Percentiles rank a stretch among this genome's conserved stretches.
These are phyloP conservation scores for Entelexis sorbosivorans DNA, from an alignment of 1,139 yeast genomes.

Conservation along the genomic window DNA sequence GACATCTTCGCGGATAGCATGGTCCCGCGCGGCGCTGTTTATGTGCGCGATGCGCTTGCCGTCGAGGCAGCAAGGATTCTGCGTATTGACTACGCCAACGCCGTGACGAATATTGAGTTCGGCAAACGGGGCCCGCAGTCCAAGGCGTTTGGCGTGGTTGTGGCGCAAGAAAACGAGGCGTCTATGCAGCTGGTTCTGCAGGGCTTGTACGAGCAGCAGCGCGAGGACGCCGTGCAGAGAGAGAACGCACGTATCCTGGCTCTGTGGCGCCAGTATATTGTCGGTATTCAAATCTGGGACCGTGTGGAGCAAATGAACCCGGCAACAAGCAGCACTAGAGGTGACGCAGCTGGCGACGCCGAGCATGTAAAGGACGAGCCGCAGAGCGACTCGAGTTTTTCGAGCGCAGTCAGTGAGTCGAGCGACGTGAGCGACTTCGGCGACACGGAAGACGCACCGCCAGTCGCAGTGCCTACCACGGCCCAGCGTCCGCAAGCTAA, in stretches of 20 bases:
- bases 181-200: slow-evolving; percentile 52
- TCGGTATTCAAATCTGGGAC: slow-evolving; percentile 60
- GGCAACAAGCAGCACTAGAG: slow-evolving; percentile 8
- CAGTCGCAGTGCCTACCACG: too few relatives aligned
- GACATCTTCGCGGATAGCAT: slow-evolving; percentile 66
- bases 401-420: slow-evolving; percentile 3
- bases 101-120: slow-evolving; percentile 80
- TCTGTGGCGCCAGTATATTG: slow-evolving; percentile 63
- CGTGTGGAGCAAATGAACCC: slow-evolving; percentile 43
- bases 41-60: slow-evolving; percentile 45
- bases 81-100: slow-evolving; percentile 72
- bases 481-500: too few relatives aligned
- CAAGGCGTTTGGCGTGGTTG: slow-evolving; percentile 63
- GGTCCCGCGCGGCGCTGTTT: slow-evolving; percentile 75
- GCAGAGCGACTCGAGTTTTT: not conserved
- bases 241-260: slow-evolving; percentile 46
- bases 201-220: slow-evolving; percentile 46
- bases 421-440: not conserved
- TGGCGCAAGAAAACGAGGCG: slow-evolving; percentile 51
- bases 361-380: not conserved
- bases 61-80: slow-evolving; percentile 60
- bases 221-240: slow-evolving; percentile 38
- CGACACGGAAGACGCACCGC: not conserved
- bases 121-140: slow-evolving; percentile 38
- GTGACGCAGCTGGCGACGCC: slow-evolving; percentile 10